Conservation (phyloP, 1,139 yeast genomes). For the Pichia inconspicua region DNA sequence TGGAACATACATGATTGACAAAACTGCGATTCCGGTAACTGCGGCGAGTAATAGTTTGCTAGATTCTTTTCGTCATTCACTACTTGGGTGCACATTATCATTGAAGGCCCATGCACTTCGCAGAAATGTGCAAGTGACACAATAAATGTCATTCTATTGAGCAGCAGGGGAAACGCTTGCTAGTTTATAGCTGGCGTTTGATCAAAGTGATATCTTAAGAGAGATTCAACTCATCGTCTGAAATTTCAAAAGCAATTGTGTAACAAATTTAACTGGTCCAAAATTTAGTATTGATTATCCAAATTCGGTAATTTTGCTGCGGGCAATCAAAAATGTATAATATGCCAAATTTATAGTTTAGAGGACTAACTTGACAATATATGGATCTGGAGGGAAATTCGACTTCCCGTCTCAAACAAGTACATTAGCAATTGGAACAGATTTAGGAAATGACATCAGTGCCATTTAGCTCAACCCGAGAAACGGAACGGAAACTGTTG, state of each 20-base stretch:
- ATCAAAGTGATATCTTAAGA: no score
- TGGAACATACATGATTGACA: constrained; percentile 53
- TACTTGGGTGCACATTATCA: constrained; percentile 64
- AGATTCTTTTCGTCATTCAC: constrained; percentile 28
- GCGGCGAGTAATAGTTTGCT: constrained; percentile 22
- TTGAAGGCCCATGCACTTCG: constrained; percentile 78
- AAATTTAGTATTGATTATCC: not conserved
- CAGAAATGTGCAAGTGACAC: constrained; percentile 74
- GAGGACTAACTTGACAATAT: no score
- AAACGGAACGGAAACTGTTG: not conserved
- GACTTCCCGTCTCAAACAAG: no score
- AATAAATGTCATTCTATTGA: constrained; percentile 27
- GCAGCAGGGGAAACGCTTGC: not conserved
- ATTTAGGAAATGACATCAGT: not conserved
- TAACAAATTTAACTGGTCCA: no score
- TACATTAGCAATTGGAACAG: no score
- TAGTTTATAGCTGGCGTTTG: not conserved
- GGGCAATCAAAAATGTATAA: not conserved
- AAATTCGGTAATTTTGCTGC: not conserved
- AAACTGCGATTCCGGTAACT: constrained; percentile 35
- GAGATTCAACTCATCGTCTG: no score
- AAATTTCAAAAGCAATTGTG: no score
- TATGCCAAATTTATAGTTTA: not conserved
- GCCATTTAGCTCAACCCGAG: not conserved
- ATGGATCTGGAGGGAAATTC: no score